These are phyloP conservation scores for Cryphonectria japonica DNA, from an alignment of 2,329 filamentous ascomycete species.

Conservation along the genomic window DNA sequence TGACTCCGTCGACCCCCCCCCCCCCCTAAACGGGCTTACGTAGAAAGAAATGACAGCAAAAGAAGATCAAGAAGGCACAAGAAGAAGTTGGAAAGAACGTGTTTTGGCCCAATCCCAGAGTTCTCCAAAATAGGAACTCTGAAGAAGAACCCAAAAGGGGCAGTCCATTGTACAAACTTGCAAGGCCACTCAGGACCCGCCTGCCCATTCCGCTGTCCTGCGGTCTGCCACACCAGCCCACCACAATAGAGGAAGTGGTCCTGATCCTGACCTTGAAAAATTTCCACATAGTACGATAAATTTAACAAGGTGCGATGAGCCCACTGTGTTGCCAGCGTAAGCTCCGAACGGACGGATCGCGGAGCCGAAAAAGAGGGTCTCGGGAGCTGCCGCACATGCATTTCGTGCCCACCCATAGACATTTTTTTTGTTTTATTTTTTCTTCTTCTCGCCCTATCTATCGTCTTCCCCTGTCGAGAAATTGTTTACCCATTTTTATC, in stretches of 20 bases:
- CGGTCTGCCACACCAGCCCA: no score
- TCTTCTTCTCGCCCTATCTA: neutral
- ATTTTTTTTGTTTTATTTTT: neutral
- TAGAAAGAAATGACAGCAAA: no score
- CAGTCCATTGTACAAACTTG: no score
- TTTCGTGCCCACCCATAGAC: neutral
- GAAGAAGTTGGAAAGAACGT: no score
- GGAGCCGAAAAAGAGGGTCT: slow-evolving; percentile 15
- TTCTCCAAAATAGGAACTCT: no score
- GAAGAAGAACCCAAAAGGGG: no score
- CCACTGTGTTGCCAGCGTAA: neutral
- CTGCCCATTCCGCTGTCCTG: no score
- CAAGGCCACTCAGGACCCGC: no score
- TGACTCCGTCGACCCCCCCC: no score
- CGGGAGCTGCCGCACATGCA: slow-evolving; percentile 11
- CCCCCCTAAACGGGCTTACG: no score
- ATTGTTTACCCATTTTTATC: neutral
- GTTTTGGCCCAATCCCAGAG: no score
- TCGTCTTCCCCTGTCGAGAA: neutral
- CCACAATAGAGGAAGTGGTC: neutral
- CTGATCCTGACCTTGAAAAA: neutral
- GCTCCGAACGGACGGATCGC: slow-evolving; percentile 9
- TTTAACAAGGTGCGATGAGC: neutral
- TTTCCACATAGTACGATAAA: neutral
- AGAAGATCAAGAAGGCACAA: no score